Conservation (phyloP, 257 asterid genomes). For the Salvia rosmarinus region DNA sequence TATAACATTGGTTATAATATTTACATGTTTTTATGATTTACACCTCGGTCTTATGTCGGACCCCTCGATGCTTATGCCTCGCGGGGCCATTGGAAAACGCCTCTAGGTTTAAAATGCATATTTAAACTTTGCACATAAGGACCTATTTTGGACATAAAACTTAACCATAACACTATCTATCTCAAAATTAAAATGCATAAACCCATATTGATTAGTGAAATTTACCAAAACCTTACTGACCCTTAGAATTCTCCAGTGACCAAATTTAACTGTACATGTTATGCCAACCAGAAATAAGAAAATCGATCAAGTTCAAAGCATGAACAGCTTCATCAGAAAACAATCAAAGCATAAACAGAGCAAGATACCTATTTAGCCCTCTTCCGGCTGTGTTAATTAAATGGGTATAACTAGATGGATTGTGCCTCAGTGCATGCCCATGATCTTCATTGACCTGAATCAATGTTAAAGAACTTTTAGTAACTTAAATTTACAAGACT, state of each 20-base stretch:
- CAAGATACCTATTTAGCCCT: conserved; percentile 73
- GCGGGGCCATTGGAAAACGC: too few species aligned
- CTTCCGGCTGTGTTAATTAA: conserved; percentile 61
- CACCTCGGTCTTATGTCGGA: too few species aligned
- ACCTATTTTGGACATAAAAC: background rate
- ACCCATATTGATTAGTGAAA: background rate
- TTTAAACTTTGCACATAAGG: background rate
- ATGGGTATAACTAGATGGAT: conserved; percentile 60
- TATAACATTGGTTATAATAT: too few species aligned
- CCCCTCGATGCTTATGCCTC: too few species aligned
- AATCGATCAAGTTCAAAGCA: conserved; percentile 16
- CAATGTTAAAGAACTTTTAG: conserved; percentile 35
- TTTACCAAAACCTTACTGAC: background rate
- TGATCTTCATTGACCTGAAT: conserved; percentile 70
- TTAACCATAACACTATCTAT: background rate
- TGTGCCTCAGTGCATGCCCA: conserved; percentile 49
- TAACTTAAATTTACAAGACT: conserved; percentile 2
- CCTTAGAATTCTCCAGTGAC: conserved; percentile 3
- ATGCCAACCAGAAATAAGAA: conserved; percentile 8
- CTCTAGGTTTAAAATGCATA: too few species aligned
- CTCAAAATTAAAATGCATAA: conserved; percentile 26
- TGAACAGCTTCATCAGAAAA: background rate
- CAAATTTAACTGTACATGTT: conserved; percentile 10
- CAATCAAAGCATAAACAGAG: conserved; percentile 29
- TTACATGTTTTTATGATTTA: too few species aligned